A percentile compares a stretch with the other conserved stretches of the same genome.
Conservation (phyloP, 768 basidiomycete species). For the Termitomyces sp. region DNA sequence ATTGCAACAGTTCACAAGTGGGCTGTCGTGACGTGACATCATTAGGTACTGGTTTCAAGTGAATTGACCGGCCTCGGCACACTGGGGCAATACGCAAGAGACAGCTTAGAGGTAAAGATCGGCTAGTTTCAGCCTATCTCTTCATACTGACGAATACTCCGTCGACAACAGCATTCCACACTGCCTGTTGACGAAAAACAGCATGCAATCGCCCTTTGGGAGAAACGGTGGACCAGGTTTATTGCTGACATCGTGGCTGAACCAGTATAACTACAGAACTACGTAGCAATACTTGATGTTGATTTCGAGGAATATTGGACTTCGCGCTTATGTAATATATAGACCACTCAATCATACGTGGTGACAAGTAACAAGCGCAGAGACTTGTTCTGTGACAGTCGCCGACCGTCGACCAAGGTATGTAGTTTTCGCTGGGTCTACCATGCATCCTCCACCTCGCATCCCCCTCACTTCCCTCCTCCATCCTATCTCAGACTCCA, state of each 20-base stretch:
- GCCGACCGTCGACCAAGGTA: constrained; percentile 13
- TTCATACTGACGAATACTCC: not conserved
- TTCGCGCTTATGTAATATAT: not conserved
- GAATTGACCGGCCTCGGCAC: constrained; percentile 63
- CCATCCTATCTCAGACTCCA: constrained; percentile 46
- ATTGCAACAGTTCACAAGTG: not conserved
- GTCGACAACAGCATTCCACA: constrained; percentile 46
- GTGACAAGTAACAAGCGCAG: not conserved
- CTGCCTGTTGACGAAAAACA: constrained; percentile 42
- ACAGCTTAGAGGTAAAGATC: constrained; percentile 51
- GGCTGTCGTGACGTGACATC: not conserved
- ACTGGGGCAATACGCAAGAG: constrained; percentile 56
- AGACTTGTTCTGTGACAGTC: not conserved
- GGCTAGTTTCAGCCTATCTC: not conserved
- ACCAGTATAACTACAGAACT: not conserved
- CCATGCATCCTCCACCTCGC: constrained; percentile 45
- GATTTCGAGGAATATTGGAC: not conserved
- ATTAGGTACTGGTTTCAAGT: constrained; percentile 59
- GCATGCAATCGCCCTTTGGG: constrained; percentile 24
- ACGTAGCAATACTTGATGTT: too few relatives aligned
- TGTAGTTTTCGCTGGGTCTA: constrained; percentile 21
- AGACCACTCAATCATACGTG: not conserved
- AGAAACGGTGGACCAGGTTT: constrained; percentile 15
- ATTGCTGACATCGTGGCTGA: constrained; percentile 5
- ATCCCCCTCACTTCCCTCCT: constrained; percentile 54